A percentile compares a stretch with the other conserved stretches of the same genome.
phyloP scores from a whole-genome alignment of 2,329 filamentous ascomycete species.

The Colletotrichum salicis region DNA sequence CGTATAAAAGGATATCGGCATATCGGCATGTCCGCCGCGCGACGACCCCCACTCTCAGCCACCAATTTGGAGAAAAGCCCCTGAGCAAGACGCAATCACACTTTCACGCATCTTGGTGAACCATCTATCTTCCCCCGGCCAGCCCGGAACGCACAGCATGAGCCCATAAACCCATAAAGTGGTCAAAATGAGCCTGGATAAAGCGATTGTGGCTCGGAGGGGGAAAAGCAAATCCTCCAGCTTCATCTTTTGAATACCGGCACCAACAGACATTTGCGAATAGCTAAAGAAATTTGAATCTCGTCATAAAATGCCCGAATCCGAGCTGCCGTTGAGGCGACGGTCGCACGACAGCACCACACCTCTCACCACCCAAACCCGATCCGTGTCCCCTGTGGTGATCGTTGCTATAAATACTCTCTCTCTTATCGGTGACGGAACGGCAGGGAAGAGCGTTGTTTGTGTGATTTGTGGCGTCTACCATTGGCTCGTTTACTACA shows the following conservation, averaged over 20 bases:
- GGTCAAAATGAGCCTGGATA: constrained; percentile 2
- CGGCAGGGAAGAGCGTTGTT: constrained; percentile 16
- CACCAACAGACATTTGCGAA: not conserved
- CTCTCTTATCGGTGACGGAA: constrained; percentile 7
- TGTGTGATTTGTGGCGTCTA: constrained; percentile 1
- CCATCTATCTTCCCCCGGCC: constrained; percentile 3
- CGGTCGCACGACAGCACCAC: not conserved
- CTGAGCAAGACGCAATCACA: not conserved
- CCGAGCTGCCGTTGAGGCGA: not conserved
- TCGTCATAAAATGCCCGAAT: constrained; percentile 27
- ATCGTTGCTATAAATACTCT: constrained; percentile 32
- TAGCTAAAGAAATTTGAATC: not conserved
- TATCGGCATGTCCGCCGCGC: constrained; percentile 20
- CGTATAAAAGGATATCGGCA: constrained; percentile 22
- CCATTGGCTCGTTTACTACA: constrained; percentile 13
- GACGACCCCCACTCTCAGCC: constrained; percentile 7
- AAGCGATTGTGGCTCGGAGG: not conserved
- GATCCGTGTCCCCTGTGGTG: constrained; percentile 18
- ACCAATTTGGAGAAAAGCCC: constrained; percentile 4
- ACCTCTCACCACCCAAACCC: not conserved
- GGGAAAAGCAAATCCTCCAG: not conserved
- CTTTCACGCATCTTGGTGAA: not conserved
- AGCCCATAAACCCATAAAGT: constrained; percentile 22
- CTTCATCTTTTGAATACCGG: not conserved
- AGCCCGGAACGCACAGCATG: constrained; percentile 17